These are phyloP conservation scores for Pythium angustatum DNA, from an alignment of 352 stramenopile species.

Conservation along the genomic window DNA sequence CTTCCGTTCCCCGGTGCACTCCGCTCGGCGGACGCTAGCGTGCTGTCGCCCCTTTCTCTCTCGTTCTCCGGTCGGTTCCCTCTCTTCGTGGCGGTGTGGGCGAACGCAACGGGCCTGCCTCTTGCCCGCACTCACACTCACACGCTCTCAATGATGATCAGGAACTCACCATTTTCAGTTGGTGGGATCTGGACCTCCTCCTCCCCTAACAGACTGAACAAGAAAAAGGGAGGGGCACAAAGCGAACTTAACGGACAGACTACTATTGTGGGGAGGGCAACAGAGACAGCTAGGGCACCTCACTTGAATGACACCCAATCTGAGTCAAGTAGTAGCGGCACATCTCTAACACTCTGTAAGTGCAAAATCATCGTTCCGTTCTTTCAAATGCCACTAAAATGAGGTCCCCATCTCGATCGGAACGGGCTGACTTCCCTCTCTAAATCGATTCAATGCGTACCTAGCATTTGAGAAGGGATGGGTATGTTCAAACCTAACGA, in stretches of 20 bases:
- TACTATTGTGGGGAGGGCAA: constrained; percentile 6
- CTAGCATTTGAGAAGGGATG: constrained; percentile 5
- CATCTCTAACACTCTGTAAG: no score
- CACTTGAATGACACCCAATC: constrained; percentile 18
- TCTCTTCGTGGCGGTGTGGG: not conserved
- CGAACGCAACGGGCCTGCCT: constrained; percentile 12
- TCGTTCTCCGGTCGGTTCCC: constrained; percentile 4
- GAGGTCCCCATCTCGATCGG: no score
- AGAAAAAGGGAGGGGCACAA: constrained; percentile 13
- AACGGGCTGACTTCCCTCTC: constrained; percentile 19
- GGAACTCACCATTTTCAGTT: constrained; percentile 36
- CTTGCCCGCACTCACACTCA: constrained; percentile 14
- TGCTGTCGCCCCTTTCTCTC: constrained; percentile 3
- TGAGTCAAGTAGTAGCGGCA: no score
- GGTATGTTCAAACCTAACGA: constrained; percentile 3
- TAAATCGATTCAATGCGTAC: not conserved
- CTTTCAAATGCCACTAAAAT: no score
- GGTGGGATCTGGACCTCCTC: constrained; percentile 15
- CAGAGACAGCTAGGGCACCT: not conserved
- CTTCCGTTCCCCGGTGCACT: not conserved
- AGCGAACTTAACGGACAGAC: constrained; percentile 18
- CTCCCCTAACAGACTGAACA: not conserved
- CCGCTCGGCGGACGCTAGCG: not conserved
- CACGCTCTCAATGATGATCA: constrained; percentile 13
- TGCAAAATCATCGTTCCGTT: no score